Evolutionary conservation across 2,329 filamentous ascomycete species (phyloP).

Genomic region (Escovopsis weberi): DNA sequence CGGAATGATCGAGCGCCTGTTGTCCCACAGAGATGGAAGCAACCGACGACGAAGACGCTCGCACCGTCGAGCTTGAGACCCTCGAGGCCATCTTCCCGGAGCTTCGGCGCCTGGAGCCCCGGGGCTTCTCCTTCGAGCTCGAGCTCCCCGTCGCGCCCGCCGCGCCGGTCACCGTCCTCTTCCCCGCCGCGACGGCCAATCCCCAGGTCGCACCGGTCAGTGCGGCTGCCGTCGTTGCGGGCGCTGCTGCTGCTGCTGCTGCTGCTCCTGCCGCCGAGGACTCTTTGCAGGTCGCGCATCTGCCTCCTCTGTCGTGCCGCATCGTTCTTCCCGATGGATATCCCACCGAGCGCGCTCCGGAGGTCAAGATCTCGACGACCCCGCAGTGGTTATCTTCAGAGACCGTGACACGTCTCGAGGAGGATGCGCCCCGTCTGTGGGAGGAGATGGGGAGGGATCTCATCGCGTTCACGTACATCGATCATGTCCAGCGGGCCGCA

Average conservation of each 20-base stretch:
- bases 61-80: conserved; percentile 43
- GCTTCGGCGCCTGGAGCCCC: conserved; percentile 30
- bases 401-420: conserved; percentile 34
- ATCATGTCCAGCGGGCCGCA: conserved; percentile 43
- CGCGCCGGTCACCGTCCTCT: conserved; percentile 40
- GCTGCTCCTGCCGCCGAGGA: conserved; percentile 16
- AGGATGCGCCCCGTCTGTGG: conserved; percentile 41
- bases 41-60: conserved; percentile 36
- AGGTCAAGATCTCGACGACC: conserved; percentile 33
- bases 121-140: conserved; percentile 34
- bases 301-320: conserved; percentile 41
- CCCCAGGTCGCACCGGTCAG: background rate
- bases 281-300: conserved; percentile 37
- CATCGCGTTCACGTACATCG: conserved; percentile 48
- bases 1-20: conserved; percentile 4
- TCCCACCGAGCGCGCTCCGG: conserved; percentile 37
- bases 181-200: conserved; percentile 27
- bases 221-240: background rate
- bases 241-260: background rate
- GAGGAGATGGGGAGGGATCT: conserved; percentile 45
- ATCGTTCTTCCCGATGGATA: conserved; percentile 44
- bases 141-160: conserved; percentile 42
- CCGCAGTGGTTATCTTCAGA: conserved; percentile 42
- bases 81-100: conserved; percentile 55
- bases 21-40: conserved; percentile 20